Percentiles rank a stretch among this genome's conserved stretches.
phyloP scores from a whole-genome alignment of 148 eudicot genomes.

The Rhododendron vialii region DNA sequence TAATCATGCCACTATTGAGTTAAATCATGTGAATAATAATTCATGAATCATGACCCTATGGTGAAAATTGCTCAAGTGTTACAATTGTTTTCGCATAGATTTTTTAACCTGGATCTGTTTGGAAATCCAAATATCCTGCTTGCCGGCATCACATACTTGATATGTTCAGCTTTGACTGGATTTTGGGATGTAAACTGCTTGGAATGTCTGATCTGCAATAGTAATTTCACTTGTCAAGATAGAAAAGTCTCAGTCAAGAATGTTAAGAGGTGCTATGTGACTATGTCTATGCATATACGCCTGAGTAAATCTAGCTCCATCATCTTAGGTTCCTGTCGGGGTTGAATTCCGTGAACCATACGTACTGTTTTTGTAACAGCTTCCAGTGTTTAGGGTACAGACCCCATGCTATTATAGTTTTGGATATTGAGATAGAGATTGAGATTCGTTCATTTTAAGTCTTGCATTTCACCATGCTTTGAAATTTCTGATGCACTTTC shows the following conservation, averaged over 20 bases:
- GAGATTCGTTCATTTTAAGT: neutral
- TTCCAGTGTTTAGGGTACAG: neutral
- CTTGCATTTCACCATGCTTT: neutral
- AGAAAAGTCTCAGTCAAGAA: neutral
- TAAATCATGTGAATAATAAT: neutral
- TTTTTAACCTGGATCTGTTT: neutral
- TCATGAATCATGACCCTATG: neutral
- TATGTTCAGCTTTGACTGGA: neutral
- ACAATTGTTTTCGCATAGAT: neutral
- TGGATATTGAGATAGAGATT: neutral
- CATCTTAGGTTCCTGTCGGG: neutral
- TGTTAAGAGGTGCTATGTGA: neutral
- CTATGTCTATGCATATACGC: neutral
- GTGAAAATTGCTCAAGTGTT: neutral
- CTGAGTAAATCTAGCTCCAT: neutral
- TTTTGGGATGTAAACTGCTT: neutral
- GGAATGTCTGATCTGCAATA: neutral
- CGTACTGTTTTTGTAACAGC: neutral
- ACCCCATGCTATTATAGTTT: neutral
- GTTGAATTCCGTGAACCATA: neutral
- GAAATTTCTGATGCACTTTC: neutral
- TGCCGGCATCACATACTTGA: neutral
- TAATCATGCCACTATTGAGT: neutral
- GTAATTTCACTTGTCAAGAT: neutral
- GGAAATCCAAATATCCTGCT: constrained; percentile 2